A percentile compares a stretch with the other conserved stretches of the same genome.
These are phyloP conservation scores for Lotmaria passim DNA, from an alignment of 208 protist species.

Conservation along the genomic window DNA sequence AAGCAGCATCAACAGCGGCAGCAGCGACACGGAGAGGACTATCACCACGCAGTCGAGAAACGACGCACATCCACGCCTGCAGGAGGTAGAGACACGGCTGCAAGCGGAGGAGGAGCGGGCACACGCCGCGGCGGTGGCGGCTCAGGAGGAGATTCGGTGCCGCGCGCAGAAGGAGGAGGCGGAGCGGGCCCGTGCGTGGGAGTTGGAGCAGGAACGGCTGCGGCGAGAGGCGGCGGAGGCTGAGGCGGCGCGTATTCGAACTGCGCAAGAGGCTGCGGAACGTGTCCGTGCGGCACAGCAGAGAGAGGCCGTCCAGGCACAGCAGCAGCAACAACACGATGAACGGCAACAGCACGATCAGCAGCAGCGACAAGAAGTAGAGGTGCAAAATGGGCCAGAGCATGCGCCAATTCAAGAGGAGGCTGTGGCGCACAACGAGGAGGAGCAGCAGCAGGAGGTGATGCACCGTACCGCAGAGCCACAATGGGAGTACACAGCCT, in stretches of 20 bases:
- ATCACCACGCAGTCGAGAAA: no score
- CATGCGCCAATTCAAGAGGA: neutral
- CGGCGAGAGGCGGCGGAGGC: neutral
- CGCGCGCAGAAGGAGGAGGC: neutral
- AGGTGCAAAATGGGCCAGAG: no score
- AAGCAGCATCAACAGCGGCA: neutral
- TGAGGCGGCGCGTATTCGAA: neutral
- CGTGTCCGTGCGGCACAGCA: neutral
- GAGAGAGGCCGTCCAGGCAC: neutral
- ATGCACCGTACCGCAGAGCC: neutral
- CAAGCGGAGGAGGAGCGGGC: neutral
- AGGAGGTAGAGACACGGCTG: no score
- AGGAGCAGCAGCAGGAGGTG: neutral
- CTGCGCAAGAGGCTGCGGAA: neutral
- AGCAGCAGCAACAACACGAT: neutral
- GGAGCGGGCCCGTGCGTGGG: neutral
- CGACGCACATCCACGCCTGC: neutral
- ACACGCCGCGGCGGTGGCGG: no score
- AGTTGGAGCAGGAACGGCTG: constrained; percentile 5
- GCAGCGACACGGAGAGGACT: neutral
- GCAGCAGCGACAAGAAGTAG: constrained; percentile 2
- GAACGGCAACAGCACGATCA: neutral
- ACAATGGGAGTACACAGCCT: neutral
- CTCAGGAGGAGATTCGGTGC: neutral
- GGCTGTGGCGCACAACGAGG: neutral